Evolutionary conservation across 495 filamentous ascomycete species (phyloP), one percentile per base, ranked within the genome.

Genomic region (Hypoxylon fragiforme): DNA sequence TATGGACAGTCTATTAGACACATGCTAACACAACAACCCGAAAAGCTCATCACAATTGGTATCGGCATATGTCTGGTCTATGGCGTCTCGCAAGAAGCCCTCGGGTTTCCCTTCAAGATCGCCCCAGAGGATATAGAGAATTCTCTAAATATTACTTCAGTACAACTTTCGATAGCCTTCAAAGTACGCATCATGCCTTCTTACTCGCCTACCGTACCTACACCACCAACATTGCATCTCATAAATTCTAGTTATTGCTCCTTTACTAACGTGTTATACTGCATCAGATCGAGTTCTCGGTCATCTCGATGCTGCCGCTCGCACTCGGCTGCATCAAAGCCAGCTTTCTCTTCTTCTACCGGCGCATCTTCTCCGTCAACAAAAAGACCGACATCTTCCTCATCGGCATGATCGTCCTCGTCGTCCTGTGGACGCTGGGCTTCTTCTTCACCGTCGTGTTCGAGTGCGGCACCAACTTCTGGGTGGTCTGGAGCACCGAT

Each of bases 301-400:
- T 50, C 14, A 43, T 39, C 6, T 28, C 56, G 1, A 49, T 70
- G 47, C 50, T 70, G 2, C 62, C 62, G 0, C 2, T 70, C 1
- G 49, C 63, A 6, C 31, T 70, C 1, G 67, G 56, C 7, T 68
- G 46, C 24, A 55, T 47, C 15, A 70, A 70, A 42, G 18, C 38
- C 6, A 64, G 65, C 49, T 62, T 68, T 4, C 36, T 70, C 0
- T 55, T 68, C 19, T 70, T 70, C 39, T 70, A 70, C 28, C 14
- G 26, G 15, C 54, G 68, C 3, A 65, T 70, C 53, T 68, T 69
- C 46, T 52, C 50, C 1, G 34, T 56, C 11, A 31, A 44, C 9
- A 30, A 3, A 13, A 39, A 4, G 14, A 62, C 43, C 3, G 55
- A 60, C 30, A 21, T 13, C 9, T 34, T 55, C 6, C 57, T 65